Evolutionary conservation across 1,284 basidiomycete genomes (phyloP).

Genomic region (Mycosarcoma mackinlayi): DNA sequence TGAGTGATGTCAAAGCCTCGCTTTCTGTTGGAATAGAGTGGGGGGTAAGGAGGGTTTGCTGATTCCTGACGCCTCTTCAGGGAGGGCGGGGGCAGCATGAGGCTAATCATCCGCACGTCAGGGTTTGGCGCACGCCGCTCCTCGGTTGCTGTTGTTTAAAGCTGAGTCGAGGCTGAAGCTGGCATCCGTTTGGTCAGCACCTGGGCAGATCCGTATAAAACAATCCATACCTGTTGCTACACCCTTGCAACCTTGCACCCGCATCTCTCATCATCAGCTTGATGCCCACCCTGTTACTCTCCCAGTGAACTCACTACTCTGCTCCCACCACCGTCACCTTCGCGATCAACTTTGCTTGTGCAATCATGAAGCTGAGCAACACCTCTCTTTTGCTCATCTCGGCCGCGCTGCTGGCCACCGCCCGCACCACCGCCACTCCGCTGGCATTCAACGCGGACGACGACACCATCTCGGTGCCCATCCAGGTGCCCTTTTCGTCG

Average conservation of each 20-base stretch:
- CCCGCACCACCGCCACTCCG: slow-evolving; percentile 17
- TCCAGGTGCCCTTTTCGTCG: slow-evolving; percentile 43
- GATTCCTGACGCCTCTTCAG: too few relatives aligned
- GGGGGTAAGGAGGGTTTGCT: too few relatives aligned
- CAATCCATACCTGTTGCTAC: too few relatives aligned
- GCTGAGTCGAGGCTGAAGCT: background rate
- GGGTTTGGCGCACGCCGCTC: background rate
- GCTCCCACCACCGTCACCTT: background rate
- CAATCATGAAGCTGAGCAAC: slow-evolving; percentile 41
- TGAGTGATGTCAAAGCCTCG: slow-evolving; percentile 3
- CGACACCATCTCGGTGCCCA: slow-evolving; percentile 43
- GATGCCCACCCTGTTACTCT: too few relatives aligned
- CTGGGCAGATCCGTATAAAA: too few relatives aligned
- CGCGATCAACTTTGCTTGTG: background rate
- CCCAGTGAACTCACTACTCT: slow-evolving; percentile 7
- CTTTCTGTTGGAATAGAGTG: too few relatives aligned
- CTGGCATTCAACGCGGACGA: slow-evolving; percentile 37
- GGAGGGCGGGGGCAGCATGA: background rate
- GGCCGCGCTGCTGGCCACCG: slow-evolving; percentile 15
- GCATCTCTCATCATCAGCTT: too few relatives aligned
- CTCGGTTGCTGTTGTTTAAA: too few relatives aligned
- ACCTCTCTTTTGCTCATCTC: slow-evolving; percentile 29
- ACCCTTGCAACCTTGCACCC: too few relatives aligned
- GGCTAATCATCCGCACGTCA: background rate
- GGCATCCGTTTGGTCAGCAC: too few relatives aligned